Base-by-base conservation (phyloP, 2,329 filamentous ascomycete genomes). In the Verticillium nonalfalfae region DNA sequence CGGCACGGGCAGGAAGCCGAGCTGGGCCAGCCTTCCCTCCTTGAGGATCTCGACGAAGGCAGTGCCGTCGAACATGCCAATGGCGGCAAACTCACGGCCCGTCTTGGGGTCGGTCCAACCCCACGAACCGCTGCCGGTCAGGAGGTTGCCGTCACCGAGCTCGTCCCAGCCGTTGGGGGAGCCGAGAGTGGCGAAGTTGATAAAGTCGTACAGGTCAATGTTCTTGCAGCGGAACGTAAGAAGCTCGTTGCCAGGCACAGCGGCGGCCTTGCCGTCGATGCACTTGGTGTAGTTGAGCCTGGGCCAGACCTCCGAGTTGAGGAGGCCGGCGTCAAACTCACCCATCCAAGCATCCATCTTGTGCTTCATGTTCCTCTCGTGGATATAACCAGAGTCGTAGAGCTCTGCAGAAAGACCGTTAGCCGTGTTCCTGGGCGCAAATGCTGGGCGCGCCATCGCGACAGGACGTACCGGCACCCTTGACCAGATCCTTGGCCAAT, bases 151-250 rank as follows among this genome's bases (percentile, higher is more conserved):
- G 60, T 66, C 63, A 18, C 56, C 54, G 54, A 56, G 54, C 54
- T 56, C 54, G 14, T 56, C 54, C 54, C 54, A 58, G 35, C 64
- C 64, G n/a, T 67, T 68, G 62, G 66, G 65, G 62, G 77, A 80
- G 5, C 82, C 82, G 1, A 85, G 75, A 45, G 79, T 76, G 3
- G 78, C 76, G 66, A 85, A 82, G 58, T 76, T 78, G 61, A 80
- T 73, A 70, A 85, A 85, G 68, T 83, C 79, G 66, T 82, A 80
- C 13, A 83, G 74, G 63, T 84, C 81, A 40, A 82, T 75, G 55
- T 69, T 68, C 59, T 65, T 64, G 64, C 67, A 69, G 55, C 56
- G 59, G 60, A 69, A 69, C 36, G 62, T 67, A 50, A 67, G 64
- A 13, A 65, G 59, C 15, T 61, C 63, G 59, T 66, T 66, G 45